These are phyloP conservation scores for Coniella vitis DNA, from an alignment of 2,329 filamentous ascomycete genomes.

Conservation along the genomic window DNA sequence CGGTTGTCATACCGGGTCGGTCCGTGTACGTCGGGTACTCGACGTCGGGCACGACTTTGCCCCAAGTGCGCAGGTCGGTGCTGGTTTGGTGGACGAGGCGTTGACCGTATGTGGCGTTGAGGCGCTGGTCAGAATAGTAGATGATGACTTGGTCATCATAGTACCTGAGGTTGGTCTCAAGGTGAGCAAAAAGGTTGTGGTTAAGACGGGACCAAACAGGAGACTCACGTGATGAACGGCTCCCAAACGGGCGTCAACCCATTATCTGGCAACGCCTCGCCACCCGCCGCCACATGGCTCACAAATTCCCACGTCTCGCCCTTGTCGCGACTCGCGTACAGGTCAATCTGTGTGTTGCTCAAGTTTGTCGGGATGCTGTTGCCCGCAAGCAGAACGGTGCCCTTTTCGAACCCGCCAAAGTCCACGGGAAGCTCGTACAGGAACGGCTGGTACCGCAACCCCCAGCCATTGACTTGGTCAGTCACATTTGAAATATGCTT, in stretches of 20 bases:
- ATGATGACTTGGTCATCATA: slow-evolving; percentile 53
- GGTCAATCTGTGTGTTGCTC: slow-evolving; percentile 58
- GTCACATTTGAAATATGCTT: slow-evolving; percentile 54
- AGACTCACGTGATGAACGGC: slow-evolving; percentile 50
- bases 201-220: background rate
- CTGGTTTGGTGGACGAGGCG: slow-evolving; percentile 60
- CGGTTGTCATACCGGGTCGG: slow-evolving; percentile 62
- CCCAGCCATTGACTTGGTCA: slow-evolving; percentile 58
- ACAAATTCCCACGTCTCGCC: slow-evolving; percentile 62
- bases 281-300: slow-evolving; percentile 57
- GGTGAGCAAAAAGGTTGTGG: background rate
- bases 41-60: slow-evolving; percentile 54
- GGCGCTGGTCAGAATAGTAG: slow-evolving; percentile 69
- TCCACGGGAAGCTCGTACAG: slow-evolving; percentile 55
- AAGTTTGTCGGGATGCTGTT: slow-evolving; percentile 51
- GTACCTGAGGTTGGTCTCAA: slow-evolving; percentile 27
- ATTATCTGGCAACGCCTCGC: slow-evolving; percentile 55
- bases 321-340: slow-evolving; percentile 58
- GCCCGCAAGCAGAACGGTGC: slow-evolving; percentile 57
- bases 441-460: slow-evolving; percentile 63
- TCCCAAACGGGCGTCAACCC: slow-evolving; percentile 67
- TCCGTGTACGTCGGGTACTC: slow-evolving; percentile 54
- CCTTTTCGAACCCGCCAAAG: slow-evolving; percentile 51
- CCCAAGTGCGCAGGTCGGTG: slow-evolving; percentile 56
- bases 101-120: slow-evolving; percentile 53